Evolutionary conservation across 192 early-diverging fungal species (phyloP).

Genomic region (Coemansia sp.): DNA sequence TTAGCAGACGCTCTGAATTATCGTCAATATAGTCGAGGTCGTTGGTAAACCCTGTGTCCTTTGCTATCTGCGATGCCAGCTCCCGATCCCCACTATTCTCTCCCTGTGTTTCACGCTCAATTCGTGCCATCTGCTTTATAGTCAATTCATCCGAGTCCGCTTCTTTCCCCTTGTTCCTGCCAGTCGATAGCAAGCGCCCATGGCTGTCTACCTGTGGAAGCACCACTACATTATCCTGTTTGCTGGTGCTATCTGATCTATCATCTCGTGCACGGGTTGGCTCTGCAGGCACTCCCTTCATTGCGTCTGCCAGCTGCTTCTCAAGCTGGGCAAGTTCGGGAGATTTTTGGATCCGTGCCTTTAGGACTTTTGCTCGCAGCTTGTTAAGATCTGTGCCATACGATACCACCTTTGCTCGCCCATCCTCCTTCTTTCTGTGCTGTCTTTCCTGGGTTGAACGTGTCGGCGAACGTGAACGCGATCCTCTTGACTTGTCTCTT

Average conservation of each 20-base stretch:
- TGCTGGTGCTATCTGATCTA: neutral
- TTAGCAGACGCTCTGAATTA: slow-evolving; percentile 71
- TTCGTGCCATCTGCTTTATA: slow-evolving; percentile 30
- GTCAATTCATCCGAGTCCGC: slow-evolving; percentile 4
- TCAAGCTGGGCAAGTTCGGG: slow-evolving; percentile 66
- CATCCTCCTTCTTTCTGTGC: neutral
- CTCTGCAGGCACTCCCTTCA: slow-evolving; percentile 19
- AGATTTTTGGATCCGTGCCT: slow-evolving; percentile 71
- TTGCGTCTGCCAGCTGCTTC: slow-evolving; percentile 67
- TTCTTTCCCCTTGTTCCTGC: slow-evolving; percentile 14
- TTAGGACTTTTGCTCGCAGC: slow-evolving; percentile 75
- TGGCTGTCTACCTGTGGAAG: slow-evolving; percentile 43
- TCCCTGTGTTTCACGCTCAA: slow-evolving; percentile 26
- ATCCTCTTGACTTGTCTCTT: too few species aligned
- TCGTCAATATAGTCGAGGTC: slow-evolving; percentile 94
- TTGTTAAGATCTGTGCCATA: slow-evolving; percentile 73
- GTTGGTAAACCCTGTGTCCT: slow-evolving; percentile 49
- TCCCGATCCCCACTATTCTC: slow-evolving; percentile 22
- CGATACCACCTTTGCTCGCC: neutral
- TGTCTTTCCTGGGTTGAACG: neutral
- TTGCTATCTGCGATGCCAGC: slow-evolving; percentile 41
- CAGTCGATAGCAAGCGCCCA: slow-evolving; percentile 15
- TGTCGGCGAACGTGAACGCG: too few species aligned
- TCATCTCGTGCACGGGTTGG: neutral
- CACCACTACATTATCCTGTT: slow-evolving; percentile 24